phyloP scores from a whole-genome alignment of 1,284 basidiomycete genomes.

The Ceratobasidium sp. region DNA sequence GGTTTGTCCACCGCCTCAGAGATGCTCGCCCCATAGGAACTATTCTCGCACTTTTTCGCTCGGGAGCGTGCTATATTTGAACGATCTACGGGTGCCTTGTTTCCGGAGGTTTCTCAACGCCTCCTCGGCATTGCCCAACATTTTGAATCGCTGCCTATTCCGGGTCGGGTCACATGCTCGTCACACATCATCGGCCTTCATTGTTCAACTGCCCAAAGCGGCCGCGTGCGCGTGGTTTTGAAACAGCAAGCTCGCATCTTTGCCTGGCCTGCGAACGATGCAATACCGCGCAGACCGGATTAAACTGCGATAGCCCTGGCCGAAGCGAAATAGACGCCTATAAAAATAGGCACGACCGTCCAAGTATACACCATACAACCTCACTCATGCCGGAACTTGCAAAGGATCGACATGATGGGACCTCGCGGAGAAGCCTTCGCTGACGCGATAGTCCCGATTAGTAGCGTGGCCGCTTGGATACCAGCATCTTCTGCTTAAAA shows the following conservation, averaged over 20 bases:
- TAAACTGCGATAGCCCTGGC: constrained; percentile 1
- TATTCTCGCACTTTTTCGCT: background rate
- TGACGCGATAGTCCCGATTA: constrained; percentile 7
- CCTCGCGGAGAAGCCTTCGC: background rate
- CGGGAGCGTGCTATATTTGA: background rate
- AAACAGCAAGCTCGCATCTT: constrained; percentile 17
- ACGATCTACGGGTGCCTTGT: background rate
- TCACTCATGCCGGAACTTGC: background rate
- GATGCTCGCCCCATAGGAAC: background rate
- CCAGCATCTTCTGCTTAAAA: constrained; percentile 3
- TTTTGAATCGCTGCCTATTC: background rate
- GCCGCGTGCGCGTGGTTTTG: background rate
- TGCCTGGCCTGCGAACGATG: constrained; percentile 4
- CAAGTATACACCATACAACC: background rate
- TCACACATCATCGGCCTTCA: background rate
- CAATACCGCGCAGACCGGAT: background rate
- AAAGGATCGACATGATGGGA: constrained; percentile 9
- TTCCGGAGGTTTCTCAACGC: background rate
- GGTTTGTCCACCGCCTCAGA: background rate
- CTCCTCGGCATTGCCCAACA: background rate
- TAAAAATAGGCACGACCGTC: constrained; percentile 7
- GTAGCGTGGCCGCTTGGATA: constrained; percentile 23
- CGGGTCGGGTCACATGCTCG: constrained; percentile 17
- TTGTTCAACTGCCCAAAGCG: background rate
- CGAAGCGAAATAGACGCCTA: background rate